Evolutionary conservation across 2,329 filamentous ascomycete genomes (phyloP), one percentile per base, ranked within the genome.

Genomic region (Arthrobotrys sphaeroides): DNA sequence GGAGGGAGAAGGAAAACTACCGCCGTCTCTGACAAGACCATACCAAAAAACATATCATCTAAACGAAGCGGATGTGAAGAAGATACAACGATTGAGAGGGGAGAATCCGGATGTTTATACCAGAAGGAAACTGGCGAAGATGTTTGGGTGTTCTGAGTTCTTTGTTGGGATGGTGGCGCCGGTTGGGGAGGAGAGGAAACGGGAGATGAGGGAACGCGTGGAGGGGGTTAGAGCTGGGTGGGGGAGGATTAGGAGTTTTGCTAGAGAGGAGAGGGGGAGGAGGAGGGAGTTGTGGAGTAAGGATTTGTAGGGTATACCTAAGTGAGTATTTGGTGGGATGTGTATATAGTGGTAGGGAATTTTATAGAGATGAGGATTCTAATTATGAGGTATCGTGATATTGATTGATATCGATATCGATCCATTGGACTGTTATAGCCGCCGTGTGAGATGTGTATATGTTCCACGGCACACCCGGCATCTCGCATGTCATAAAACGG

Each of bases 41-140:
- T 84, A 86, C 61, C 84, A 87, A 80, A 88, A 89, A 80, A 88
- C 86, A 78, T 90, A 90, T 77, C 87, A 90, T 80, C 82, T 91
- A 66, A 86, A 83, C 13, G 84, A 84, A 51, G 83, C 82, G 36
- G 84, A 90, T 49, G 84, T 90, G 33, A 84, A 84, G 38, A 86
- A 90, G 81, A 90, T 91, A 59, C 83, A 87, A 64, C 79, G 79
- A 42, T 82, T 91, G 62, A 83, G 89, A 51, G 79, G 81, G 28
- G 82, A 83, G 69, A 86, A 90, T 78, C 88, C 88, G 5, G 82
- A 84, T 77, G 83, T 83, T 70, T 90, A 89, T 88, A 90, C 87
- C 51, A 81, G 88, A 49, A 84, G 84, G 68, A 85, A 84, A 79
- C 81, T 91, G 77, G 88, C 89, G 40, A 86, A 88, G 81, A 87